Evolutionary conservation across 2,329 filamentous ascomycete genomes (phyloP).

Genomic region (Ceratocystis cubensis): DNA sequence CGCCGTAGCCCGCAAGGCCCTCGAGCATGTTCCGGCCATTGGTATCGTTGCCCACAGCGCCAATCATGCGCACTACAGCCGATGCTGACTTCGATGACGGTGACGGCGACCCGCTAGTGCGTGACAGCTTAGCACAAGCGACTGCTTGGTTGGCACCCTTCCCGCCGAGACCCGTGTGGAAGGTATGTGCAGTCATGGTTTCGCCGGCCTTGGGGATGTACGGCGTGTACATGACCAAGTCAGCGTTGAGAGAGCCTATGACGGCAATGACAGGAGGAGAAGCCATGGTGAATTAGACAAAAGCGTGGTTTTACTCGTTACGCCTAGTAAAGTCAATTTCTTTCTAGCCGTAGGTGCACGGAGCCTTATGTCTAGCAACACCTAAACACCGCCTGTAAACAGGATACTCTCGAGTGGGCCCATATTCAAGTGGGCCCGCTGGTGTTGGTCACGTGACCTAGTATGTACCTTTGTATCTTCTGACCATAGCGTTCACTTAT

Average conservation of each 20-base stretch:
- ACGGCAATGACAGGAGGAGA: conserved; percentile 42
- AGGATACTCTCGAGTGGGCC: not conserved
- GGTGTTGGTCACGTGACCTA: conserved; percentile 6
- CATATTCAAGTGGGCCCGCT: conserved; percentile 2
- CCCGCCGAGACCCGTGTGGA: conserved; percentile 36
- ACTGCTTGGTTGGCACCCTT: conserved; percentile 69
- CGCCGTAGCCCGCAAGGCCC: conserved; percentile 35
- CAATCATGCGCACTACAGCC: conserved; percentile 40
- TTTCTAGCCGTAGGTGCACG: not conserved
- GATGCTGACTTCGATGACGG: not conserved
- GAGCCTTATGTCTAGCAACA: not conserved
- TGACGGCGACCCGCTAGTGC: conserved; percentile 13
- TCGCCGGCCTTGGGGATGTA: conserved; percentile 57
- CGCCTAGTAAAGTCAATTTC: too few relatives aligned
- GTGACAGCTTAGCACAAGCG: conserved; percentile 46
- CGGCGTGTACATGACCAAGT: conserved; percentile 56
- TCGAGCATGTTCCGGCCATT: conserved; percentile 31
- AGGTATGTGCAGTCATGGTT: conserved; percentile 54
- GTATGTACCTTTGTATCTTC: not conserved
- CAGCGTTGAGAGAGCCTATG: conserved; percentile 60
- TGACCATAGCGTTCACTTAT: not conserved
- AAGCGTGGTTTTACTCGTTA: not conserved
- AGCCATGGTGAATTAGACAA: not conserved
- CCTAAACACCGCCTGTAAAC: not conserved
- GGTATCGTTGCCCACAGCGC: conserved; percentile 41